Percentiles rank a stretch among this genome's conserved stretches.
phyloP scores from a whole-genome alignment of 108 stramenopile genomes.

The Skeletonema marinoi region DNA sequence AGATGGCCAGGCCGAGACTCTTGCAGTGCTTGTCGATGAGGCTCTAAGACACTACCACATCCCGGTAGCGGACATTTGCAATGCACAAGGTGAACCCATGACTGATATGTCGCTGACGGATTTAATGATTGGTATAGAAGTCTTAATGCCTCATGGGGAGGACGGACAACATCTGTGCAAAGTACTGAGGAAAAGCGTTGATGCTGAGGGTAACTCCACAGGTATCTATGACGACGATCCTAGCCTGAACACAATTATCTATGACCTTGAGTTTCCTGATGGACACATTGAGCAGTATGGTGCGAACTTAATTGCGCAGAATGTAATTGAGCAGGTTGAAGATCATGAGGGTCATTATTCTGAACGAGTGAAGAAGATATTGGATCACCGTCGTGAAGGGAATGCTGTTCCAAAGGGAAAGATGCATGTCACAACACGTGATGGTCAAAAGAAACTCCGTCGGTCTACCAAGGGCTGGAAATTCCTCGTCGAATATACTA shows the following conservation, averaged over 20 bases:
- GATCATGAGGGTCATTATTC: conserved; percentile 20
- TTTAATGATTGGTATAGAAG: conserved; percentile 33
- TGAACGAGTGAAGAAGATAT: conserved; percentile 1
- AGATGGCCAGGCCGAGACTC: background rate
- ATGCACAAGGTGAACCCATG: conserved; percentile 15
- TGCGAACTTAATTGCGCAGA: conserved; percentile 62
- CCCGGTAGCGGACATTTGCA: conserved; percentile 34
- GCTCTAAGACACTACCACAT: background rate
- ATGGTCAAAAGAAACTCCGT: background rate
- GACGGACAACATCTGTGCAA: conserved; percentile 1
- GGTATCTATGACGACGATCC: conserved; percentile 25
- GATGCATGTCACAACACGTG: conserved; percentile 3
- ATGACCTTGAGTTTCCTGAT: conserved; percentile 16
- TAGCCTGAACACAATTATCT: conserved; percentile 8
- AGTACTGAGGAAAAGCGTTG: background rate
- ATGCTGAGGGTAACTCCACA: background rate
- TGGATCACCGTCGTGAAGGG: conserved; percentile 13
- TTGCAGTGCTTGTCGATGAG: background rate
- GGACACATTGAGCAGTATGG: conserved; percentile 20
- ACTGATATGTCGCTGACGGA: conserved; percentile 25
- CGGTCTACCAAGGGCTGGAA: conserved; percentile 58
- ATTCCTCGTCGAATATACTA: background rate
- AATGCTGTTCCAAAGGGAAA: conserved; percentile 3
- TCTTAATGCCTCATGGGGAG: conserved; percentile 25
- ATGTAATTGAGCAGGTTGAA: conserved; percentile 33